These are phyloP conservation scores for Leptodontidium sp. DNA, from an alignment of 2,329 filamentous ascomycete species.

Conservation along the genomic window DNA sequence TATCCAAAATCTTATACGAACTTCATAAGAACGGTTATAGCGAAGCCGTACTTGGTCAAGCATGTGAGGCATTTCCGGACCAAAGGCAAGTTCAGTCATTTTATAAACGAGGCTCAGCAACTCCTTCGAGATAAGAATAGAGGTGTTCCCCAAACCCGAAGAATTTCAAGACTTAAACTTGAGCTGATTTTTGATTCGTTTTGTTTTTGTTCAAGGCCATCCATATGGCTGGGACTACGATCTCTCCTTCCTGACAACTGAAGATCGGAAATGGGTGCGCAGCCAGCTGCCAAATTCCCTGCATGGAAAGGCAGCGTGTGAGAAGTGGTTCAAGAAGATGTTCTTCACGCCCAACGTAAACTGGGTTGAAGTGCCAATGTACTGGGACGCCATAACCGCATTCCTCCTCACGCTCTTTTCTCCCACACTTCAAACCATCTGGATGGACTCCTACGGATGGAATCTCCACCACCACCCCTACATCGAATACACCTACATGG, in stretches of 20 bases:
- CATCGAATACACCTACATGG: neutral
- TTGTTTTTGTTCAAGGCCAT: neutral
- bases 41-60: neutral
- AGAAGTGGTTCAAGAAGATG: conserved; percentile 14
- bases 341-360: neutral
- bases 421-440: conserved; percentile 1
- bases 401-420: conserved; percentile 7
- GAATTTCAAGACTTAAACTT: too few species aligned
- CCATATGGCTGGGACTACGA: conserved; percentile 16
- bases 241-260: conserved; percentile 5
- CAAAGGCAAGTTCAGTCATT: neutral
- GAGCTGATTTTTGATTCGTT: too few species aligned
- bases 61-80: conserved; percentile 1
- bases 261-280: conserved; percentile 2
- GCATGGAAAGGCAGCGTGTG: neutral
- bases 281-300: neutral
- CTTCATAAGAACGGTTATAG: conserved; percentile 6
- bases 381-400: conserved; percentile 19
- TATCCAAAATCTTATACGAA: conserved; percentile 6
- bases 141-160: too few species aligned
- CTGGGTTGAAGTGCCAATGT: conserved; percentile 7
- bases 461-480: neutral
- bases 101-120: too few species aligned
- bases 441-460: neutral
- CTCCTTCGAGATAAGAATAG: too few species aligned